Percentiles rank a stretch among this genome's conserved stretches.
These are phyloP conservation scores for Gymnopilus junonius DNA, from an alignment of 768 basidiomycete genomes.

Conservation along the genomic window DNA sequence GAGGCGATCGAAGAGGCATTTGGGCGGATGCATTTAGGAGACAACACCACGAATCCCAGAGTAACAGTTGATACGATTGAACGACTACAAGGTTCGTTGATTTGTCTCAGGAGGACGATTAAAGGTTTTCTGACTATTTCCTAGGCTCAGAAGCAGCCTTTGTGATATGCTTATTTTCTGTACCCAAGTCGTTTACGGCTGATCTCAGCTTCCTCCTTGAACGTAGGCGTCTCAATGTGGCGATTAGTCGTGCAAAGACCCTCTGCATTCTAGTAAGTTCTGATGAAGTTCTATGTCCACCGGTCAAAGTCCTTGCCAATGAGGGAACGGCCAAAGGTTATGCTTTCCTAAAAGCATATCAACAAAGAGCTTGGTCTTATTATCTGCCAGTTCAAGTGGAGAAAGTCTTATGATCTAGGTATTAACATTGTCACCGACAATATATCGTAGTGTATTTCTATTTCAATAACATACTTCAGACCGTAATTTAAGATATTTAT, in stretches of 20 bases:
- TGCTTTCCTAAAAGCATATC: constrained; percentile 51
- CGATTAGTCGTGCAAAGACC: constrained; percentile 56
- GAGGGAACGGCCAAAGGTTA: constrained; percentile 51
- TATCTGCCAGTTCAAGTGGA: constrained; percentile 42
- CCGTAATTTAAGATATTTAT: too few species aligned
- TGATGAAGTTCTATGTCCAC: constrained; percentile 46
- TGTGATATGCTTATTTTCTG: constrained; percentile 56
- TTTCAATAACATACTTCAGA: background rate
- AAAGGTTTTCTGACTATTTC: background rate
- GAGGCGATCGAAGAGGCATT: constrained; percentile 21
- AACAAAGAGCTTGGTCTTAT: constrained; percentile 53
- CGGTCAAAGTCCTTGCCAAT: constrained; percentile 46
- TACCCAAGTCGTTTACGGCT: constrained; percentile 39
- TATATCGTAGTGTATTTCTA: background rate
- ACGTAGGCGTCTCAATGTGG: constrained; percentile 53
- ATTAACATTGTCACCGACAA: background rate
- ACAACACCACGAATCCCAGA: constrained; percentile 15
- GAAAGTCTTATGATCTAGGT: constrained; percentile 19
- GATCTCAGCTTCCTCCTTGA: constrained; percentile 51
- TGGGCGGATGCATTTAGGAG: constrained; percentile 16
- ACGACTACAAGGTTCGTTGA: constrained; percentile 47
- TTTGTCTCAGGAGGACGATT: background rate
- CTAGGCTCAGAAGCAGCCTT: constrained; percentile 57
- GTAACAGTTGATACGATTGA: constrained; percentile 56
- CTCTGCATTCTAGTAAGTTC: constrained; percentile 53